A percentile compares a stretch with the other conserved stretches of the same genome.
phyloP scores from a whole-genome alignment of 768 basidiomycete genomes.

The Nevesoporus exiguus region DNA sequence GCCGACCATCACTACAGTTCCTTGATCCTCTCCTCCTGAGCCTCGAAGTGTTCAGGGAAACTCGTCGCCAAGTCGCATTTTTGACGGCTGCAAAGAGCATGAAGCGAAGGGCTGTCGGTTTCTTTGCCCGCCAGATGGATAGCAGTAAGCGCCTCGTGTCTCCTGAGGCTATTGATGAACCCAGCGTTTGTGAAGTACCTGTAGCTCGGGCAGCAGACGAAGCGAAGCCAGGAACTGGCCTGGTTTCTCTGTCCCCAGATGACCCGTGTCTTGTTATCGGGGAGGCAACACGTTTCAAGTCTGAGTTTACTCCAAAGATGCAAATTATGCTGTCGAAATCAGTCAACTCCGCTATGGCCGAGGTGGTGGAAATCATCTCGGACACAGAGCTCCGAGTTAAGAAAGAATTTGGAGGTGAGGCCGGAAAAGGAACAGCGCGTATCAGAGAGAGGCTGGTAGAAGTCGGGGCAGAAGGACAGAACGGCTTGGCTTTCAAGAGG shows the following conservation, averaged over 20 bases:
- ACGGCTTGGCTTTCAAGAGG: slow-evolving; percentile 75
- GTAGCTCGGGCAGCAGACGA: slow-evolving; percentile 89
- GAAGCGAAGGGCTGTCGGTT: slow-evolving; percentile 74
- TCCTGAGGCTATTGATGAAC: slow-evolving; percentile 1
- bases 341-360: slow-evolving; percentile 70
- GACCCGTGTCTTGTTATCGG: slow-evolving; percentile 85
- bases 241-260: slow-evolving; percentile 62
- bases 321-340: slow-evolving; percentile 86
- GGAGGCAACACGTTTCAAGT: slow-evolving; percentile 71
- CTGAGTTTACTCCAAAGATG: slow-evolving; percentile 71
- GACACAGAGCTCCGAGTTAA: slow-evolving; percentile 83
- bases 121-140: slow-evolving; percentile 78
- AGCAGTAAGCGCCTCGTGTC: slow-evolving; percentile 58
- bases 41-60: slow-evolving; percentile 83
- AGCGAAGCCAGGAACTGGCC: slow-evolving; percentile 72
- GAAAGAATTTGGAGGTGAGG: slow-evolving; percentile 82
- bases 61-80: slow-evolving; percentile 76
- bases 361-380: slow-evolving; percentile 85
- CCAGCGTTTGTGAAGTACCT: slow-evolving; percentile 58
- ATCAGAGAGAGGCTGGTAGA: slow-evolving; percentile 68
- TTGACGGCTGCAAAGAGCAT: slow-evolving; percentile 88
- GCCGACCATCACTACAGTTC: slow-evolving; percentile 52
- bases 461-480: slow-evolving; percentile 47
- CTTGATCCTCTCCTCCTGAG: slow-evolving; percentile 85
- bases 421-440: slow-evolving; percentile 64